Evolutionary conservation across 169 alveolate species (phyloP).

Genomic region (Plasmodium reichenowi): DNA sequence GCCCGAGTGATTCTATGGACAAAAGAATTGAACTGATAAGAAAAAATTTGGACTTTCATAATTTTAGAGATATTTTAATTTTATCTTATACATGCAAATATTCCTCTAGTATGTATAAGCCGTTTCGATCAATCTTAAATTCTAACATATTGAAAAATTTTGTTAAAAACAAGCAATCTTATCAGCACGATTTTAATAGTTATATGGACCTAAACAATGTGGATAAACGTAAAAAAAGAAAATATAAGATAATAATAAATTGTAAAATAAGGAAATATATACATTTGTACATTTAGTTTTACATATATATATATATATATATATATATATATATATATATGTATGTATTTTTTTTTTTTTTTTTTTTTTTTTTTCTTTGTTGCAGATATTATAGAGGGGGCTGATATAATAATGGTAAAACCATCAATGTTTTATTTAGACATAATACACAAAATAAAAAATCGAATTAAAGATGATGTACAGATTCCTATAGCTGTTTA

Average conservation of each 20-base stretch:
- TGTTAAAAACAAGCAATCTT: constrained; percentile 85
- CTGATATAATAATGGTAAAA: constrained; percentile 83
- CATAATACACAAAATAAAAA: constrained; percentile 75
- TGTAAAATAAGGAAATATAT: background rate
- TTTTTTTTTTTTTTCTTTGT: background rate
- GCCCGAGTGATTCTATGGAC: constrained; percentile 94
- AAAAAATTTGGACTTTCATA: constrained; percentile 80
- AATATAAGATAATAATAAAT: no score
- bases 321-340: background rate
- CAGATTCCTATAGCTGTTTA: constrained; percentile 81
- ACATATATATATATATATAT: background rate
- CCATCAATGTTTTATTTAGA: constrained; percentile 82
- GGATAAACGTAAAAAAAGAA: constrained; percentile 45
- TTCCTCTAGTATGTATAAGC: constrained; percentile 89
- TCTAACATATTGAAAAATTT: constrained; percentile 82
- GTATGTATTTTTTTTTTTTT: background rate
- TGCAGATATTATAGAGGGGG: constrained; percentile 82
- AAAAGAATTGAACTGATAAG: constrained; percentile 88
- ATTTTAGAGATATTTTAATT: constrained; percentile 83
- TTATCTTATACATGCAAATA: constrained; percentile 90
- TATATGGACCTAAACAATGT: constrained; percentile 71
- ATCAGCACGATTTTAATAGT: constrained; percentile 84
- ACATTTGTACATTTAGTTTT: background rate
- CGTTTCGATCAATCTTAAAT: constrained; percentile 90
- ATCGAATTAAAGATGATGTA: constrained; percentile 56